Evolutionary conservation across 208 protist species (phyloP).

Genomic region (Entamoeba dispar): DNA sequence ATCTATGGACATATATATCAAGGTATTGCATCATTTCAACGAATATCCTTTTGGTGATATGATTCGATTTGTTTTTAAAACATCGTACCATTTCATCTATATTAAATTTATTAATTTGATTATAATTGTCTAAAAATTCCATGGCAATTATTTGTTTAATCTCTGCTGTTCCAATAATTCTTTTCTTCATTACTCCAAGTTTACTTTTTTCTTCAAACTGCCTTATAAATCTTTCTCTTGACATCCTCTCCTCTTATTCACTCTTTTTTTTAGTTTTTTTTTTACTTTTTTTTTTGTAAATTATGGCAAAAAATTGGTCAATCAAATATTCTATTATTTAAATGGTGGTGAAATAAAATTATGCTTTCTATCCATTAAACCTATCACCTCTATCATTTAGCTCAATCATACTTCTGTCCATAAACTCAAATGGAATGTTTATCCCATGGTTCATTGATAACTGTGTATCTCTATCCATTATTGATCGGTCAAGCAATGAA

Average conservation of each 20-base stretch:
- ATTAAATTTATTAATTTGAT: background rate
- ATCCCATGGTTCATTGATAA: too few relatives aligned
- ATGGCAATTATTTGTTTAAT: background rate
- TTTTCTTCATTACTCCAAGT: background rate
- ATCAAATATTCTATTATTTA: too few relatives aligned
- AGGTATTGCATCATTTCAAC: background rate
- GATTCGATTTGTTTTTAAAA: background rate
- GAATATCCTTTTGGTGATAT: background rate
- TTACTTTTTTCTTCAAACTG: background rate
- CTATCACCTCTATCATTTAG: too few relatives aligned
- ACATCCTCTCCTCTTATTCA: background rate
- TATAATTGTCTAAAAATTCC: background rate
- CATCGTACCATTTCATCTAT: background rate
- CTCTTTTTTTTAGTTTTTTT: too few relatives aligned
- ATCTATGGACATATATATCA: background rate
- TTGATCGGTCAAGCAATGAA: too few relatives aligned
- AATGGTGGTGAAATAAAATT: too few relatives aligned
- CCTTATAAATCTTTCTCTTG: background rate
- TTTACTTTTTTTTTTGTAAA: too few relatives aligned
- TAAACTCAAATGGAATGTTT: too few relatives aligned
- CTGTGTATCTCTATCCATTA: too few relatives aligned
- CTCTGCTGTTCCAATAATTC: background rate
- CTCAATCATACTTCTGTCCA: too few relatives aligned
- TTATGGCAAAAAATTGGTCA: too few relatives aligned
- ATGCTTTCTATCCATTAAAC: too few relatives aligned